Base-by-base conservation (phyloP, 2,329 filamentous ascomycete genomes). In the Penicillium sp. region DNA sequence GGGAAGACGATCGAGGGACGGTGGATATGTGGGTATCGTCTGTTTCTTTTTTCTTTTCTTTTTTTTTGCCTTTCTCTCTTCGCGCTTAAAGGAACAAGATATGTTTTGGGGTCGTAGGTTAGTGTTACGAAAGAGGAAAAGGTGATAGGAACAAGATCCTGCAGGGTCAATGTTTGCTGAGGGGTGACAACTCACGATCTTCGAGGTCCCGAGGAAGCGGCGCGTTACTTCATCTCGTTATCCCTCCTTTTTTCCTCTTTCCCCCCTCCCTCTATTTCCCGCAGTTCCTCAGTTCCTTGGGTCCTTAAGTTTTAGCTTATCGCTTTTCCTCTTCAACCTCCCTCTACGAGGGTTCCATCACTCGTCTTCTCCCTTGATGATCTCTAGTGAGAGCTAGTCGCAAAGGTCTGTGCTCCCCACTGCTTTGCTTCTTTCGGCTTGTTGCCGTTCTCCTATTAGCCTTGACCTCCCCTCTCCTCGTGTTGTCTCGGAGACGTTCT, bases 371-470 rank as follows among this genome's bases (percentile, higher is more conserved):
- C 9, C 7, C n/a, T n/a, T n/a, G n/a, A n/a, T n/a, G n/a, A 27
- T 8, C 25, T 27, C 40, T 31, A 35, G 8, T 35, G 32, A 35
- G n/a, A n/a, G n/a, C n/a, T n/a, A n/a, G n/a, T n/a, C n/a, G n/a
- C n/a, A n/a, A 35, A 54, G 54, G 54, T 54, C 54, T 56, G 48
- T 52, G 53, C 46, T 49, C 28, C 42, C 47, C 23, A 29, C 42
- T 44, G 29, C 15, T 37, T 47, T 42, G 15, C 31, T 43, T 35
- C 35, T n/a, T 39, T 35, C 37, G 33, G 33, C 18, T 12, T 37
- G 33, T 42, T 37, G 42, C 24, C 37, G 15, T 3, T 13, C 47
- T 6, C 15, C 12, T n/a, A 35, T 42, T 28, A 13, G 29, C 32
- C 40, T 44, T 4, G 24, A 23, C 29, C 20, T 5, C 32, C 15